Conservation (phyloP, 495 filamentous ascomycete genomes). For the Tuber umbilicatum region DNA sequence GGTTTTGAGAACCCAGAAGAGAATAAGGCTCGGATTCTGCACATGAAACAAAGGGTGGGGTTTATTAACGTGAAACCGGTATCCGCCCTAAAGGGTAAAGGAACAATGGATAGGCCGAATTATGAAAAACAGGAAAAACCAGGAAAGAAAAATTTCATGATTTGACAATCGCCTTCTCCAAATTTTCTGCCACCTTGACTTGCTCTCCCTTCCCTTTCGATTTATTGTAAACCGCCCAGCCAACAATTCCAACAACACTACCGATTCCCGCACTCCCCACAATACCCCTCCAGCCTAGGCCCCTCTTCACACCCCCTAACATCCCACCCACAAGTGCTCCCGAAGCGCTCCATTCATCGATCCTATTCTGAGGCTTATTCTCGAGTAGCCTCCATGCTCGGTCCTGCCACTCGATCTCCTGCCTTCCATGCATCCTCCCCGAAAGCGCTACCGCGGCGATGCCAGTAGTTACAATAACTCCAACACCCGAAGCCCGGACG, state of each 20-base stretch:
- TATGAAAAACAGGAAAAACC: neutral
- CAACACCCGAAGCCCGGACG: conserved; percentile 11
- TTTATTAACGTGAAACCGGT: neutral
- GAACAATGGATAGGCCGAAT: neutral
- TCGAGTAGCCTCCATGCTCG: conserved; percentile 54
- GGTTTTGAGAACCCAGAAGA: neutral
- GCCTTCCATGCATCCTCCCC: conserved; percentile 50
- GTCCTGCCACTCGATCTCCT: conserved; percentile 59
- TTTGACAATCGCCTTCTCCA: neutral
- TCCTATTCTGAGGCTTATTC: conserved; percentile 50
- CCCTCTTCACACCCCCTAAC: conserved; percentile 31
- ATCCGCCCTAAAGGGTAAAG: neutral
- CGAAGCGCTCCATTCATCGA: conserved; percentile 49
- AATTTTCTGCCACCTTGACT: neutral
- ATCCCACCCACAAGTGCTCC: conserved; percentile 44
- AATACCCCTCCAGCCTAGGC: conserved; percentile 38
- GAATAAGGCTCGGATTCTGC: neutral
- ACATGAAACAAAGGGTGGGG: neutral
- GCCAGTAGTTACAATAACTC: conserved; percentile 11
- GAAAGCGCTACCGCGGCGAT: conserved; percentile 42
- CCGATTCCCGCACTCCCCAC: conserved; percentile 45
- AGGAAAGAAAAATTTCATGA: neutral
- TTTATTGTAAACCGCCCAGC: conserved; percentile 12
- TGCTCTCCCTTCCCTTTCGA: neutral
- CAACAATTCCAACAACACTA: conserved; percentile 43